A percentile compares a stretch with the other conserved stretches of the same genome.
These are phyloP conservation scores for Anthracocystis walkeri DNA, from an alignment of 1,284 basidiomycete genomes.

Conservation along the genomic window DNA sequence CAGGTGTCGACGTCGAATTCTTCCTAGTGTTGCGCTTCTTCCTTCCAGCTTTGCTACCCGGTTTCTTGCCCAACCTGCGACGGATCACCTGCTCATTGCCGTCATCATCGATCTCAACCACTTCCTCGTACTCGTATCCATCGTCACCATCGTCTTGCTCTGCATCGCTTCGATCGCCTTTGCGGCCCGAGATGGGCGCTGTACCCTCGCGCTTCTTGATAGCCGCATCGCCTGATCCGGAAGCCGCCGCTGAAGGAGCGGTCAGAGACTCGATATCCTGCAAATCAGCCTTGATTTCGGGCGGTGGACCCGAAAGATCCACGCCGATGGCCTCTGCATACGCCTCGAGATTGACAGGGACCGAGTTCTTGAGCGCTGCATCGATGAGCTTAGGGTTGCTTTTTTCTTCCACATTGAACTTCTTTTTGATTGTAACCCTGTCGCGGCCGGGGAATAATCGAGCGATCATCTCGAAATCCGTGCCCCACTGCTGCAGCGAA, in stretches of 20 bases:
- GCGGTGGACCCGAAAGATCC: constrained; percentile 65
- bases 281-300: constrained; percentile 54
- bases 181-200: constrained; percentile 22
- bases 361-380: constrained; percentile 58
- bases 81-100: constrained; percentile 49
- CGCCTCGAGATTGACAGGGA: constrained; percentile 62
- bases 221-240: constrained; percentile 10
- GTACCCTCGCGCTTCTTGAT: constrained; percentile 43
- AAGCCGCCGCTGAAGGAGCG: constrained; percentile 2
- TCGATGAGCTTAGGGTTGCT: constrained; percentile 73
- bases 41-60: constrained; percentile 24
- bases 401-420: constrained; percentile 88
- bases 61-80: constrained; percentile 41
- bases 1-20: constrained; percentile 24
- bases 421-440: constrained; percentile 87
- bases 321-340: constrained; percentile 65
- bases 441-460: constrained; percentile 85
- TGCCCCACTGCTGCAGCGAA: constrained; percentile 85
- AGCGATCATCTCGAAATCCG: constrained; percentile 91
- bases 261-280: constrained; percentile 32
- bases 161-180: constrained; percentile 39
- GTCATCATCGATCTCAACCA: constrained; percentile 54
- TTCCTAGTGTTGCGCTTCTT: constrained; percentile 35
- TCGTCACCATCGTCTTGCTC: constrained; percentile 48
- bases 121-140: constrained; percentile 52